Conservation (phyloP, 1,284 basidiomycete genomes). For the Puccinia hordei region DNA sequence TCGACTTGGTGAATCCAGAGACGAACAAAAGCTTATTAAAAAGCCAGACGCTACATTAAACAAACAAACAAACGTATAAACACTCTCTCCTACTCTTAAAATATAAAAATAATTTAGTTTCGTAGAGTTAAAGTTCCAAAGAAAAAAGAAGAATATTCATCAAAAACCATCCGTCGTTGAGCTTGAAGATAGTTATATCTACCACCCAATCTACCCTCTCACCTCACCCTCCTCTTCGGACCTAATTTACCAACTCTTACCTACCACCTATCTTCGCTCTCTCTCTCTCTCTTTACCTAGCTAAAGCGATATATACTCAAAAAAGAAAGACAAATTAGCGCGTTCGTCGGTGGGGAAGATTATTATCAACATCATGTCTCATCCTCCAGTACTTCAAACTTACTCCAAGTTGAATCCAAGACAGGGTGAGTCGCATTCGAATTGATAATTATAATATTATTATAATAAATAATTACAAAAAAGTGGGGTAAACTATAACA, state of each 20-base stretch:
- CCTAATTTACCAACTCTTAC: too few species aligned
- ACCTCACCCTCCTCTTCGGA: background rate
- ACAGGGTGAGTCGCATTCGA: constrained; percentile 4
- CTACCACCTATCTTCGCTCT: background rate
- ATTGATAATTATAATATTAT: too few species aligned
- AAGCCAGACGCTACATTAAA: too few species aligned
- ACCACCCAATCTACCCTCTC: background rate
- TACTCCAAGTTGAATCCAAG: background rate
- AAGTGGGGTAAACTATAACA: too few species aligned
- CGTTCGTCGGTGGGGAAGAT: background rate
- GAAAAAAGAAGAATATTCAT: too few species aligned
- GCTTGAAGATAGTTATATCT: background rate
- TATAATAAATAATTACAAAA: too few species aligned
- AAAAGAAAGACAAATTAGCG: background rate
- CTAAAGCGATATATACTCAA: too few species aligned
- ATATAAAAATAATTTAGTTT: too few species aligned
- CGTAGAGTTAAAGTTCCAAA: too few species aligned
- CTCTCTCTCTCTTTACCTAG: background rate
- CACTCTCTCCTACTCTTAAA: background rate
- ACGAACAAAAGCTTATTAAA: too few species aligned
- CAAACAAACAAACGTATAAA: too few species aligned
- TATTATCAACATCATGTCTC: background rate
- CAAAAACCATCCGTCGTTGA: background rate
- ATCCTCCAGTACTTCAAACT: background rate
- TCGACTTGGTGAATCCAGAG: too few species aligned